A percentile compares a stretch with the other conserved stretches of the same genome.
Evolutionary conservation across 2,329 filamentous ascomycete genomes (phyloP).

Genomic region (Pseudogymnoascus sp.): DNA sequence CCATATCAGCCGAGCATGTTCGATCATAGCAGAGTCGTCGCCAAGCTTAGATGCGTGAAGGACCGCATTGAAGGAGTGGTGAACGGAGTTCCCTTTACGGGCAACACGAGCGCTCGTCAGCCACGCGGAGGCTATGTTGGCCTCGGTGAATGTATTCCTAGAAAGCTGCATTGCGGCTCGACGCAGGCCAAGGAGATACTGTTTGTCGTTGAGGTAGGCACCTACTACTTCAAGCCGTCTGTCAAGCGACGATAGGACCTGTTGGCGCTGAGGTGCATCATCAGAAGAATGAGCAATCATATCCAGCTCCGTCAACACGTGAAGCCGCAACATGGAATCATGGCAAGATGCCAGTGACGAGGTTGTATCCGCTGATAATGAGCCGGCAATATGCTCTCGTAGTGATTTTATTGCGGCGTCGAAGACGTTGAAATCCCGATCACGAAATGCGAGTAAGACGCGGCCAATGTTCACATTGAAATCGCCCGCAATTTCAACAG

Average conservation of each 20-base stretch:
- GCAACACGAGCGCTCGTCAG: slow-evolving; percentile 76
- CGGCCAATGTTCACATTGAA: slow-evolving; percentile 78
- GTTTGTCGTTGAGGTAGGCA: slow-evolving; percentile 84
- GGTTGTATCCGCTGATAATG: slow-evolving; percentile 68
- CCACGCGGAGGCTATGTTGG: slow-evolving; percentile 78
- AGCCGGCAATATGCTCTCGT: slow-evolving; percentile 61
- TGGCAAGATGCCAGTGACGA: slow-evolving; percentile 78
- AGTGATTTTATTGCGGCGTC: slow-evolving; percentile 52
- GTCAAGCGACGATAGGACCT: slow-evolving; percentile 50
- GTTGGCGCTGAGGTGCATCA: slow-evolving; percentile 34
- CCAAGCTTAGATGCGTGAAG: slow-evolving; percentile 78
- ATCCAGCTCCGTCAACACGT: slow-evolving; percentile 82
- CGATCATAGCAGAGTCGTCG: slow-evolving; percentile 82
- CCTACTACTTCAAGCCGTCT: slow-evolving; percentile 83
- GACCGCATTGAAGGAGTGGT: slow-evolving; percentile 89
- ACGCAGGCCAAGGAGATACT: slow-evolving; percentile 80
- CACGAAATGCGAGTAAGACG: slow-evolving; percentile 53
- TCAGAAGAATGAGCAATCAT: slow-evolving; percentile 51
- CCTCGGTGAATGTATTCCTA: slow-evolving; percentile 57
- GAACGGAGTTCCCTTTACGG: slow-evolving; percentile 72
- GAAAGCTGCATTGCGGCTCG: slow-evolving; percentile 80
- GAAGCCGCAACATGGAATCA: slow-evolving; percentile 75
- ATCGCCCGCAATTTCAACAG: slow-evolving; percentile 42
- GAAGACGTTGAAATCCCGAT: slow-evolving; percentile 45
- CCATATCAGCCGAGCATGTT: slow-evolving; percentile 89